Evolutionary conservation across 306 rosid species (phyloP).

Genomic region (Luffa acutangula): DNA sequence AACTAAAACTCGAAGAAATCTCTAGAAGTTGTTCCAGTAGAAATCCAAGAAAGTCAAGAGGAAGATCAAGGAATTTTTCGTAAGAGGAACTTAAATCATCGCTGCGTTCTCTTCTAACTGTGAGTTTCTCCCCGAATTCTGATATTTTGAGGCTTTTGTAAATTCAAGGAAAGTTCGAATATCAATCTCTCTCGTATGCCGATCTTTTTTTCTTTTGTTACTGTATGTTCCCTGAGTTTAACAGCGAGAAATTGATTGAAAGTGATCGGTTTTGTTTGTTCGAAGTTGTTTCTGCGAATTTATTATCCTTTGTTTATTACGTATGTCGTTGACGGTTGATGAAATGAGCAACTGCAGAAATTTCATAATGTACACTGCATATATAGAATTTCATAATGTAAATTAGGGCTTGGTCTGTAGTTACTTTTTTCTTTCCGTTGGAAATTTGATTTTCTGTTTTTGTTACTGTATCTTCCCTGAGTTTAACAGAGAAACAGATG

Average conservation of each 20-base stretch:
- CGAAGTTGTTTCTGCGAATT: background rate
- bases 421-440: background rate
- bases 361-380: background rate
- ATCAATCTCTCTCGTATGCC: background rate
- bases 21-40: background rate
- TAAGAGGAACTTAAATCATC: background rate
- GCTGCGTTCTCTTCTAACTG: background rate
- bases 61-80: background rate
- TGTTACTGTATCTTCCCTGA: background rate
- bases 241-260: background rate
- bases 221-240: background rate
- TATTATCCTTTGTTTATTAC: background rate
- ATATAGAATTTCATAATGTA: background rate
- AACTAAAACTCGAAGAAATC: background rate
- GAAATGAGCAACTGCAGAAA: background rate
- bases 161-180: background rate
- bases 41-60: background rate
- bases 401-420: background rate
- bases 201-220: background rate
- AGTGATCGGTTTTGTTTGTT: background rate
- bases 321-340: background rate
- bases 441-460: background rate
- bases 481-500: background rate
- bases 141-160: background rate
- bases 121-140: background rate